A percentile compares a stretch with the other conserved stretches of the same genome.
Conservation (phyloP, 1,284 basidiomycete genomes). For the Violaceomyces palustris region DNA sequence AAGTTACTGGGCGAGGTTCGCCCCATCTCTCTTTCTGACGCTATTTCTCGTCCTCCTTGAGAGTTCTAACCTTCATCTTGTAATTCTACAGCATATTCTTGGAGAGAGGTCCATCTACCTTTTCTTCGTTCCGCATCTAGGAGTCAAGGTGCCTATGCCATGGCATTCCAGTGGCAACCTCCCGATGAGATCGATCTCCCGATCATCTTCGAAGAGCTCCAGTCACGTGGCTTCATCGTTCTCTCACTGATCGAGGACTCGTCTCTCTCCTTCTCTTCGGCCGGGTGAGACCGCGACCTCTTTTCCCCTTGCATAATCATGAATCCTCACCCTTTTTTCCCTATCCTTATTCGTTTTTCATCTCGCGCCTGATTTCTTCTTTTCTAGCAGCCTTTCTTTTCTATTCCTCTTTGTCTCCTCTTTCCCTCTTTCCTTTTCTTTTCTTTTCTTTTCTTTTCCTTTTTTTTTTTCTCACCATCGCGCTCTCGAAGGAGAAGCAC, state of each 20-base stretch:
- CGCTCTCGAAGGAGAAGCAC: too few relatives aligned
- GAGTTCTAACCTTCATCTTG: too few relatives aligned
- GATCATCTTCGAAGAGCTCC: neutral
- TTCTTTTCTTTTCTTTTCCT: slow-evolving; percentile 1
- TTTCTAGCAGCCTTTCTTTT: slow-evolving; percentile 1
- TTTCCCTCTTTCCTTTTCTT: too few relatives aligned
- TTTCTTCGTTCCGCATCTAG: too few relatives aligned
- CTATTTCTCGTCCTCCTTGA: too few relatives aligned
- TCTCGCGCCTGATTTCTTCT: slow-evolving; percentile 5
- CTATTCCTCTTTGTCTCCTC: neutral
- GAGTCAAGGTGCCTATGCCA: too few relatives aligned
- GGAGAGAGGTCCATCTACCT: too few relatives aligned
- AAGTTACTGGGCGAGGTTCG: too few relatives aligned
- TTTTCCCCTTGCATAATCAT: neutral
- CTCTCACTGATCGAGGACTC: neutral
- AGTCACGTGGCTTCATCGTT: slow-evolving; percentile 3
- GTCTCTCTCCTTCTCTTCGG: neutral
- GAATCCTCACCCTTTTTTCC: neutral
- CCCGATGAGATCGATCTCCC: too few relatives aligned
- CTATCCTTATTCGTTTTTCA: slow-evolving; percentile 1
- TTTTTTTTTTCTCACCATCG: neutral
- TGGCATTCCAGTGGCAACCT: too few relatives aligned
- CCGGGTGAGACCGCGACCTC: neutral
- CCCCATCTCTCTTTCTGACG: too few relatives aligned
- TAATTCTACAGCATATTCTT: too few relatives aligned